Conservation (phyloP, 2,329 filamentous ascomycete species). For the Alternaria arborescens region DNA sequence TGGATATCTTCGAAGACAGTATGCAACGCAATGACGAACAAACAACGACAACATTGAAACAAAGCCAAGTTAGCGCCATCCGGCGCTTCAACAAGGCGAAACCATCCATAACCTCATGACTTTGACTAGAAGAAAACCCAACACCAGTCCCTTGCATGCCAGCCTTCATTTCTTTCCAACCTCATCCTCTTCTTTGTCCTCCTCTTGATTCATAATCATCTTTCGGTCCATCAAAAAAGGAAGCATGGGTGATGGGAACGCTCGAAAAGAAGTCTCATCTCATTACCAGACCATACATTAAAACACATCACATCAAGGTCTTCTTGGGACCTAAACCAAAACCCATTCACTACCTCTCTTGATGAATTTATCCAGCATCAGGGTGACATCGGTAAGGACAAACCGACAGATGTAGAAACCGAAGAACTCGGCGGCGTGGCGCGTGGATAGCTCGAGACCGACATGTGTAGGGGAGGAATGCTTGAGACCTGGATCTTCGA, state of each 20-base stretch:
- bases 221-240: background rate
- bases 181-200: background rate
- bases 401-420: conserved; percentile 97
- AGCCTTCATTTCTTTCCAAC: background rate
- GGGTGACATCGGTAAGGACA: conserved; percentile 81
- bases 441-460: conserved; percentile 88
- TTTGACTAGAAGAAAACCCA: background rate
- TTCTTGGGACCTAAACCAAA: conserved; percentile 55
- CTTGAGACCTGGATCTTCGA: conserved; percentile 91
- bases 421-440: conserved; percentile 97
- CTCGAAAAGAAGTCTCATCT: background rate
- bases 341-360: conserved; percentile 98
- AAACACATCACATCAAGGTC: conserved; percentile 6
- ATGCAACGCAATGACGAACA: conserved; percentile 8
- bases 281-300: background rate
- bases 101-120: conserved; percentile 12
- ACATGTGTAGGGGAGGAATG: conserved; percentile 95
- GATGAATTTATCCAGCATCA: conserved; percentile 94
- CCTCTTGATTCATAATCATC: background rate
- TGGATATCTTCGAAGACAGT: conserved; percentile 21
- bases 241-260: background rate
- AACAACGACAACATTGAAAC: background rate
- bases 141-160: background rate
- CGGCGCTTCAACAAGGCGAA: background rate
- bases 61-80: conserved; percentile 1